Base-by-base conservation (phyloP, 306 rosid genomes). In the Acacia melanoxylon region DNA sequence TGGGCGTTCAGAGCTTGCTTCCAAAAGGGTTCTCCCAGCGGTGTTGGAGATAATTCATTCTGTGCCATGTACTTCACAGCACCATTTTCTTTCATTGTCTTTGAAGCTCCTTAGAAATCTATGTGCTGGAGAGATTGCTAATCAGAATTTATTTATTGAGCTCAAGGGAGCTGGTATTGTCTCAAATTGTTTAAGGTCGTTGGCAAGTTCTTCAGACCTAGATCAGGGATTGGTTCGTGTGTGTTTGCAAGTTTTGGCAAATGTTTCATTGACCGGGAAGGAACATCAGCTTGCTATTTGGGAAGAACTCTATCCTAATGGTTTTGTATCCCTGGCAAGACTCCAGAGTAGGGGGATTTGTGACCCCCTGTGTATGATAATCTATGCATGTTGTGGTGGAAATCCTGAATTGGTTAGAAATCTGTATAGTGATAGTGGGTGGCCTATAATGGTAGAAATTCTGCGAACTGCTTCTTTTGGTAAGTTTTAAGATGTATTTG, bases 201-300 rank as follows among this genome's bases (percentile, higher is more conserved):
- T 83, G 27, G 87, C 15, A 35, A 69, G 48, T 67, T 80, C 76
- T 79, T 75, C 68, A 10, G 81, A 58, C 46, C 87, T 74, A 6
- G 85, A 91, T 85, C 44, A 37, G 9, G 87, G 84, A 25, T 75
- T 87, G 72, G 69, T 89, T 9, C 86, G 90, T 16, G 80, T 83
- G 77, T 97, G 97, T 51, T 44, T 95, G 82, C 98, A 95, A 80
- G 88, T 89, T 75, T 85, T 95, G 72, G 94, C 97, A 19, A 93
- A 93, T 89, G 92, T 87, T 85, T 91, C 89, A 33, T 83, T 89
- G 91, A 95, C 94, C 76, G 95, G 98, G 54, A 78, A 83, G 79
- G 65, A 71, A 5, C 97, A 91, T 66, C 98, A 88, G 80, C 76
- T 25, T 56, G 88, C 87, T 59, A 69, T 91, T 68, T 91, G 98